These are phyloP conservation scores for Yarrowia sp. DNA, from an alignment of 805 yeast species.

Conservation along the genomic window DNA sequence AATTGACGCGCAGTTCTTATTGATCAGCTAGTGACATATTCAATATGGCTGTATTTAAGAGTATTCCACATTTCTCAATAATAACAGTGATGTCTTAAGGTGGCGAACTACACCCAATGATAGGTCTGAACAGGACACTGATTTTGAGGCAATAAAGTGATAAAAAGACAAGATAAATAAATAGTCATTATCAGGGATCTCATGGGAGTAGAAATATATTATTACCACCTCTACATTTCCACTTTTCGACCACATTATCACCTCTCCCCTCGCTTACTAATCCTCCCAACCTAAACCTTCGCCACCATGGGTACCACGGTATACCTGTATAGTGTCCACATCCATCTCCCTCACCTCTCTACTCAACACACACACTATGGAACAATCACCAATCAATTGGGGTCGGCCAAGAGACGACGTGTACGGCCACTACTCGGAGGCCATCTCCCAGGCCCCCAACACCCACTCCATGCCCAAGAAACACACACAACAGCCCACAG, in stretches of 20 bases:
- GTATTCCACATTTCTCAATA: too few relatives aligned
- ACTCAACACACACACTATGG: conserved; percentile 59
- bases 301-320: conserved; percentile 20
- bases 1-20: too few relatives aligned
- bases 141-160: background rate
- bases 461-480: conserved; percentile 64
- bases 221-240: too few relatives aligned
- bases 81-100: background rate
- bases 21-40: too few relatives aligned
- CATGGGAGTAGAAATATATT: too few relatives aligned
- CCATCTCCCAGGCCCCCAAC: conserved; percentile 66
- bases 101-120: background rate
- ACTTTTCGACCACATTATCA: background rate
- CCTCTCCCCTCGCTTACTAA: conserved; percentile 3
- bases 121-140: background rate
- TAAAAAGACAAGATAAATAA: too few relatives aligned
- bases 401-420: conserved; percentile 88
- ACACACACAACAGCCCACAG: conserved; percentile 93
- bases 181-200: too few relatives aligned
- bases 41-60: too few relatives aligned
- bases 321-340: conserved; percentile 6
- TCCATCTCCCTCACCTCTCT: background rate
- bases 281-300: conserved; percentile 35
- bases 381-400: conserved; percentile 95
- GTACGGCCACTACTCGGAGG: conserved; percentile 74